Base-by-base conservation (phyloP, 257 asterid genomes). In the Plectranthus barbatus region DNA sequence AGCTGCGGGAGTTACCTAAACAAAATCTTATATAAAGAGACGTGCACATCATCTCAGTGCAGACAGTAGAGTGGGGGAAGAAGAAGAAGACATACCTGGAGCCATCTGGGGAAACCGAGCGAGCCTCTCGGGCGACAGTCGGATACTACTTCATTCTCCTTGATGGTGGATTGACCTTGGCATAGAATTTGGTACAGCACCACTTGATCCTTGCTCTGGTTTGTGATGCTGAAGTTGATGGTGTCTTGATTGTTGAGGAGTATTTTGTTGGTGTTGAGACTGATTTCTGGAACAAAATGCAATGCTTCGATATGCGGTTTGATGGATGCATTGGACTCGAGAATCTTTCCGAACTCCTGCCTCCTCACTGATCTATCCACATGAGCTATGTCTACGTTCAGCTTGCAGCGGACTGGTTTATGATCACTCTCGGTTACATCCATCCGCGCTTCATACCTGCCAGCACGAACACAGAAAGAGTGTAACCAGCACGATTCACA, bases 391-490 rank as follows among this genome's bases (percentile, higher is more conserved):
- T 87, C 97, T 23, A 90, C 67, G 29, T 83, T 72, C 68, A 93
- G 67, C 61, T 85, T 93, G 87, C 99, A 93, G 10, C 99, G 76
- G 14, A 93, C 95, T 0, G 97, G 99, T 50, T 93, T 93, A 60
- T 93, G 99, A 77, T 93, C 99, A 56, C 97, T 93, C 59, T 93
- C 99, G 3, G 79, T 86, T 24, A 93, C 97, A 58, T 90, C 95
- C 99, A 90, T 93, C 48, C 91, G 79, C 23, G 95, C 99, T 59
- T 87, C 97, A 4, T 93, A 90, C 81, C 99, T 93, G 64, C 8
- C 5, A 40, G 41, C 44, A 50, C 20, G 20, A 51, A 60, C 42
- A 29, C 20, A 47, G 24, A 18, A 21, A 37, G 31, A 26, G 31
- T 5, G 5, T 26, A 26, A 26, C 31, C 18, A 34, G 0, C 3